Base-by-base conservation (phyloP, 768 basidiomycete species). In the Mrakia blollopis region DNA sequence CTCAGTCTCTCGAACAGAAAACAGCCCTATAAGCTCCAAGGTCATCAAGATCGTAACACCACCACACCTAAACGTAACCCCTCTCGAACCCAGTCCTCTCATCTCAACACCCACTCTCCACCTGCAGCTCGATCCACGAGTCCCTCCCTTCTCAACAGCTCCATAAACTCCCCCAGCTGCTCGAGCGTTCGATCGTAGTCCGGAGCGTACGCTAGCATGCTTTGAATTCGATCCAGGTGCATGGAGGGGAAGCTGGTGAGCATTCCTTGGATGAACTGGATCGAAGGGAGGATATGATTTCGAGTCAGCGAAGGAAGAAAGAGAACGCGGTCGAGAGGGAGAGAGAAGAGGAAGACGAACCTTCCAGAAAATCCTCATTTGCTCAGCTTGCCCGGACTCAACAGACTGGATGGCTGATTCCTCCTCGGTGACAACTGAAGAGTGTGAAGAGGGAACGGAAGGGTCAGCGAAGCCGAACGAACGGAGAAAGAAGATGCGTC, bases 301-400 rank as follows among this genome's bases (percentile, higher is more conserved):
- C 63, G 63, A 37, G 63, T 30, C 32, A 35, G 25, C 11, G 35
- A 37, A 8, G 70, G 73, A 72, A 73, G 57, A 77, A 80, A 60
- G 50, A 47, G 54, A 32, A 44, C 37, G 21, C 13, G 65, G 28
- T 2, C 16, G 14, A 28, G 73, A 23, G 18, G 21, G 60, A 23
- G 35, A 61, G 8, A 4, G 47, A 68, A 18, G 44, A 25, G 69
- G 47, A 25, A 65, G 32, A 85, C 83, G 10, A 72, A 90, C 92
- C 89, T 92, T 93, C 93, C 93, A 95, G 82, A 90, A 92, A 0
- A 93, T 87, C 78, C 86, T 88, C 90, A 95, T 92, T 84, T 94
- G 91, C 80, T 92, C 91, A 0, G 89, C 89, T 81, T 92, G 89
- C 62, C 91, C 90, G 63, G 92, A 91, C 78, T 92, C 89, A 16